phyloP scores from a whole-genome alignment of 2,329 filamentous ascomycete genomes.

The Ceratocystis harringtonii region DNA sequence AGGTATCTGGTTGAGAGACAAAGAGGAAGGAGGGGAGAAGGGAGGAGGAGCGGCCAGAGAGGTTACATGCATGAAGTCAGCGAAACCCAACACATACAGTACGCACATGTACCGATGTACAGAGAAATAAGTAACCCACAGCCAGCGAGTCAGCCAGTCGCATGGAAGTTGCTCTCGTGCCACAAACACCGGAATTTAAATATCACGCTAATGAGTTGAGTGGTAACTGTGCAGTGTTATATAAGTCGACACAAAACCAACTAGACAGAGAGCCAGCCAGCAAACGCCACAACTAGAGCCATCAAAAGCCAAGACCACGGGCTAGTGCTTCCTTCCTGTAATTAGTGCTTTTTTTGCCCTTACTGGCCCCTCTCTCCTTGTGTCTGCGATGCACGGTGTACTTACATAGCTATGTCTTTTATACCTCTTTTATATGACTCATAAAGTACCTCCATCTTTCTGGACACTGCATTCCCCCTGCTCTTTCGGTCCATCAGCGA shows the following conservation, averaged over 20 bases:
- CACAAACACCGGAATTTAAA: not conserved
- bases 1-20: too few relatives aligned
- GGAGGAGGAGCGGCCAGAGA: not conserved
- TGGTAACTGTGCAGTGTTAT: too few relatives aligned
- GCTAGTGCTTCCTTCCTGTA: conserved; percentile 1
- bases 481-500: not conserved
- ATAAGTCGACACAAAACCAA: not conserved
- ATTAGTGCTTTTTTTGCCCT: conserved; percentile 3
- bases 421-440: conserved; percentile 8
- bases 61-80: conserved; percentile 2
- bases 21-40: too few relatives aligned
- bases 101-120: not conserved
- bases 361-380: not conserved
- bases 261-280: not conserved
- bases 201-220: not conserved
- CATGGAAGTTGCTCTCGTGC: not conserved
- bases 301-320: not conserved
- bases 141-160: not conserved
- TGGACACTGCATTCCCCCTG: conserved; percentile 4
- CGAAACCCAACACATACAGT: not conserved
- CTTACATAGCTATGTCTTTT: not conserved
- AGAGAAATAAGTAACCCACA: not conserved
- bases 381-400: conserved; percentile 7
- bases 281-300: not conserved
- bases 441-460: conserved; percentile 8